phyloP scores from a whole-genome alignment of 2,329 filamentous ascomycete species.

The Cytospora piceicola region DNA sequence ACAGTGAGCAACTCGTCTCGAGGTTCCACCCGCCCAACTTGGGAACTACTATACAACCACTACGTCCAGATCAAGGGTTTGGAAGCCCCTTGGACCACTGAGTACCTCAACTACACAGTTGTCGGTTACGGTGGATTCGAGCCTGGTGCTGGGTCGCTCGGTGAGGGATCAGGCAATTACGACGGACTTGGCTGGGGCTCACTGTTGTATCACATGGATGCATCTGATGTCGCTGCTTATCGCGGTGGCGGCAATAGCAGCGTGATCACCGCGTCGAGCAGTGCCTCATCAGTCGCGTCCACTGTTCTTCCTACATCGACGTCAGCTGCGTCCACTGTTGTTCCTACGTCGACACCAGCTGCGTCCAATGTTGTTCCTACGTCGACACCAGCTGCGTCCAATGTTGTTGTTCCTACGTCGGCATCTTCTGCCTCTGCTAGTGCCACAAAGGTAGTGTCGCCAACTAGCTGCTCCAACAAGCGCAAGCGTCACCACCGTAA shows the following conservation, averaged over 20 bases:
- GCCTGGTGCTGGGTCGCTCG: constrained; percentile 24
- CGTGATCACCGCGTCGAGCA: neutral
- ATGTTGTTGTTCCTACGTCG: neutral
- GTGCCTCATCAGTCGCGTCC: neutral
- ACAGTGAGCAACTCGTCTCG: constrained; percentile 31
- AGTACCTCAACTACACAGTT: constrained; percentile 31
- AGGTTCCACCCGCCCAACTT: constrained; percentile 31
- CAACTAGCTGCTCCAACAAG: neutral
- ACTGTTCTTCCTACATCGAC: too few species aligned
- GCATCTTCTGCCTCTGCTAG: neutral
- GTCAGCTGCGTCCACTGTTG: neutral
- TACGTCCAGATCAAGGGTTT: constrained; percentile 32
- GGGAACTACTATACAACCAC: constrained; percentile 35
- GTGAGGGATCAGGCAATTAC: constrained; percentile 23
- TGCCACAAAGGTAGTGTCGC: neutral
- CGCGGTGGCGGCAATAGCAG: neutral
- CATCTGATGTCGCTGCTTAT: constrained; percentile 5
- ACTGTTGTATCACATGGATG: constrained; percentile 30
- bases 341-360: too few species aligned
- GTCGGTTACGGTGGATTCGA: constrained; percentile 27
- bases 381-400: too few species aligned
- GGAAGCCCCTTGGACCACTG: constrained; percentile 33
- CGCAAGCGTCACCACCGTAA: neutral
- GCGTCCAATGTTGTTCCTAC: neutral
- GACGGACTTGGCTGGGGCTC: constrained; percentile 31